Evolutionary conservation across 2,329 filamentous ascomycete genomes (phyloP).

Genomic region (Polychaeton citri): DNA sequence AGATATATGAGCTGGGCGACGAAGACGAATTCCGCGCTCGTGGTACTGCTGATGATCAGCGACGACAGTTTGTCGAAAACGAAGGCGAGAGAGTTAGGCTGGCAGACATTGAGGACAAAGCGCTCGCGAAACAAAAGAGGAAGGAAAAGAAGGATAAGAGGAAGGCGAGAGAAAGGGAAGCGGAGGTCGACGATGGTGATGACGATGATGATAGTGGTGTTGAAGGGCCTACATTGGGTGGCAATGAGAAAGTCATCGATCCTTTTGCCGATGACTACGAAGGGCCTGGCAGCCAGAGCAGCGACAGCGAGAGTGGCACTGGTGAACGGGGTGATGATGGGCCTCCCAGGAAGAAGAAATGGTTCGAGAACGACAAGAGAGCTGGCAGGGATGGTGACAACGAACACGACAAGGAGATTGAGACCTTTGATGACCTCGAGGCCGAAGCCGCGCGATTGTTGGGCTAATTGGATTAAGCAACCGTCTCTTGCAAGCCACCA

Average conservation of each 20-base stretch:
- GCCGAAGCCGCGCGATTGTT: slow-evolving; percentile 61
- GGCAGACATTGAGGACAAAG: slow-evolving; percentile 75
- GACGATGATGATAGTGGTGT: slow-evolving; percentile 12
- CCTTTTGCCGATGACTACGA: slow-evolving; percentile 24
- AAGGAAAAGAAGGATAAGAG: slow-evolving; percentile 62
- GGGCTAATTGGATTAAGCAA: slow-evolving; percentile 8
- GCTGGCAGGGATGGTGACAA: slow-evolving; percentile 28
- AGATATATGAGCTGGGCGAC: slow-evolving; percentile 76
- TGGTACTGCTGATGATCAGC: slow-evolving; percentile 64
- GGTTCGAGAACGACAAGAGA: slow-evolving; percentile 58
- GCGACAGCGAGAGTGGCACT: neutral
- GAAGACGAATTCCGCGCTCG: slow-evolving; percentile 66
- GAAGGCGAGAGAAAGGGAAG: slow-evolving; percentile 51
- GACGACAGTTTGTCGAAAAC: slow-evolving; percentile 61
- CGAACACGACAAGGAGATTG: slow-evolving; percentile 49
- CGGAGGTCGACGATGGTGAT: slow-evolving; percentile 20
- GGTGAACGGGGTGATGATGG: slow-evolving; percentile 32
- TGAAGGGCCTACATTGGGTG: slow-evolving; percentile 6
- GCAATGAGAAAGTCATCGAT: slow-evolving; percentile 21
- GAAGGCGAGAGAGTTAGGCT: slow-evolving; percentile 59
- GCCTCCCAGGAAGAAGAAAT: slow-evolving; percentile 53
- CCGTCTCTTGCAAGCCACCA: no score
- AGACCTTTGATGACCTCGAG: slow-evolving; percentile 69
- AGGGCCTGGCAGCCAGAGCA: slow-evolving; percentile 14
- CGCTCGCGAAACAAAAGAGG: slow-evolving; percentile 62